Evolutionary conservation across 305 asterid genomes (phyloP), one percentile per base, ranked within the genome.

Genomic region (Fraxinus sp.): DNA sequence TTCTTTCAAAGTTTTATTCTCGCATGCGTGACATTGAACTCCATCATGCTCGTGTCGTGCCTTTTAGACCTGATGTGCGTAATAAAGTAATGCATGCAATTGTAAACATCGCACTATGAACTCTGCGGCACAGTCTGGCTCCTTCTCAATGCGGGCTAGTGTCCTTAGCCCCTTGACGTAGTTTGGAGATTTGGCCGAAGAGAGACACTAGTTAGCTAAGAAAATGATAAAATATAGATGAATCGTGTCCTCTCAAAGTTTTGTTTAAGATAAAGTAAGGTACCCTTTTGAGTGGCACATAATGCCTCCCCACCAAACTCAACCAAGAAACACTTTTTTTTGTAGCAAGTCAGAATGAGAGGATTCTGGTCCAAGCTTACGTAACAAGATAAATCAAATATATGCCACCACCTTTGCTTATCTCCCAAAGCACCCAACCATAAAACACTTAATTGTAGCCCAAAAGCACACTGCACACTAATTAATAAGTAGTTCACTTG

Each of bases 371-470:
- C 81, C 79, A 84, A 89, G 82, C 98, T 93, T 94, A 81, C 86
- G 90, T 66, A 84, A 89, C 92, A 94, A 94, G 98, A 85, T 86
- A 90, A 86, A 86, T 90, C 90, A 87, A 78, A 87, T 84, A 85
- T 64, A 80, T 77, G 49, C 64, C 87, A 74, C 87, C 90, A 90
- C 97, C 97, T 94, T 94, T 94, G 97, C 98, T 93, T 92, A 91
- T 88, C 91, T 84, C 88, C 80, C 93, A 92, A 92, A 93, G 85
- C 97, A 90, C 83, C 91, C 92, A 87, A 90, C 94, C 95, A 73
- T 11, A 70, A 82, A 86, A 80, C 91, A 87, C 92, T 88, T 90
- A 89, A 87, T 87, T 88, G 79, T 36, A 74, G 10, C 73, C 72
- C 82, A 77, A 81, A 78, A 79, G 85, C 66, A 78, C 77, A 55